A percentile compares a stretch with the other conserved stretches of the same genome.
These are phyloP conservation scores for Sclerotinia spermophila DNA, from an alignment of 2,329 filamentous ascomycete genomes.

Conservation along the genomic window DNA sequence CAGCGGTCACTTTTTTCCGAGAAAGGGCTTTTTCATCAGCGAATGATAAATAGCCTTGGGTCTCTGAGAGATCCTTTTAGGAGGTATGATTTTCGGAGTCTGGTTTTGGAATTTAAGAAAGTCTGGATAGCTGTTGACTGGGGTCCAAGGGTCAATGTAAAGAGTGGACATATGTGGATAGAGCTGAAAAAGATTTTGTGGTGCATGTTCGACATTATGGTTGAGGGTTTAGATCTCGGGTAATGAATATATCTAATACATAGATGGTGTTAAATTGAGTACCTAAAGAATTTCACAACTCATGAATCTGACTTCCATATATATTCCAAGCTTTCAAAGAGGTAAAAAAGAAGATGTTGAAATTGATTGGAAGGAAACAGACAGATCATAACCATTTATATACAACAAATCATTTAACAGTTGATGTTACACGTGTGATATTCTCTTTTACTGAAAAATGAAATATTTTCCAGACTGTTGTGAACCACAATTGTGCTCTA, in stretches of 20 bases:
- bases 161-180: too few relatives aligned
- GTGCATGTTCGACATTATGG: not conserved
- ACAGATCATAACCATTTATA: not conserved
- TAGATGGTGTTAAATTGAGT: not conserved
- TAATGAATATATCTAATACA: accelerated
- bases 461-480: too few relatives aligned
- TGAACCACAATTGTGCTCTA: too few relatives aligned
- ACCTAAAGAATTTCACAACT: not conserved
- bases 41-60: not conserved
- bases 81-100: not conserved
- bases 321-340: not conserved
- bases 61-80: too few relatives aligned
- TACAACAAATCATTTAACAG: not conserved
- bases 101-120: not conserved
- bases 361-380: not conserved
- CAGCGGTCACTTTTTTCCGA: not conserved
- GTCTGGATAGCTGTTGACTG: not conserved
- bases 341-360: not conserved
- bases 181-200: not conserved
- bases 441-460: not conserved
- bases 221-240: not conserved
- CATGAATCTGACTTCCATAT: not conserved
- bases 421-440: too few relatives aligned
- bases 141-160: not conserved
- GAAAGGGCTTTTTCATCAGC: not conserved